phyloP scores from a whole-genome alignment of 169 alveolate species.

The Eimeria sp. region DNA sequence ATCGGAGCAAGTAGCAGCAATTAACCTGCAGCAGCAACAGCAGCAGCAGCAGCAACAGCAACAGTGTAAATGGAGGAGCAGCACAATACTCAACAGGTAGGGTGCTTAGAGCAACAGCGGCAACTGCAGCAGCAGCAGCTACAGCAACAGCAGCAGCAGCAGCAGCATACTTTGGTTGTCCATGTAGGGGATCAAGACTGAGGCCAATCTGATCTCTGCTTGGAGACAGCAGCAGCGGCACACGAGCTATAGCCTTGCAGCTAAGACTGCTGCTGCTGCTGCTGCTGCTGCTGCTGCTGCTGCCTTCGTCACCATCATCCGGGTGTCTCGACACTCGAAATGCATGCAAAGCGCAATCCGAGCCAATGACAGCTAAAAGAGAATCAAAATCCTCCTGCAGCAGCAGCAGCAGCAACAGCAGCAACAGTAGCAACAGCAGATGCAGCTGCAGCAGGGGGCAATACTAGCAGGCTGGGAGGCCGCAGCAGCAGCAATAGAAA shows the following conservation, averaged over 20 bases:
- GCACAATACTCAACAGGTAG: too few species aligned
- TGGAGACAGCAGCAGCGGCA: not conserved
- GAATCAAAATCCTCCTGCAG: not conserved
- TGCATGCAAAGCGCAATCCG: constrained; percentile 39
- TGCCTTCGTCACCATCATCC: not conserved
- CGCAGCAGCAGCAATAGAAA: too few species aligned
- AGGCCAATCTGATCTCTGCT: not conserved
- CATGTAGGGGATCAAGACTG: not conserved
- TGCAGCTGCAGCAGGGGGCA: too few species aligned
- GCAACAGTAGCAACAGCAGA: constrained; percentile 4
- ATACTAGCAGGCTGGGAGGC: too few species aligned
- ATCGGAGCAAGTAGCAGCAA: constrained; percentile 24
- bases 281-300: not conserved
- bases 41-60: constrained; percentile 18
- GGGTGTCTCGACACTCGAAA: constrained; percentile 7
- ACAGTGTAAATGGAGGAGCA: too few species aligned
- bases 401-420: constrained; percentile 32
- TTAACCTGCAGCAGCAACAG: constrained; percentile 12
- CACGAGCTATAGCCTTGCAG: not conserved
- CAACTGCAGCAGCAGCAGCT: not conserved
- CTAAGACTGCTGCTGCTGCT: constrained; percentile 12
- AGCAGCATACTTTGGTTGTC: not conserved
- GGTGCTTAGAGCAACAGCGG: not conserved
- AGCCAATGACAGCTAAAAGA: constrained; percentile 18
- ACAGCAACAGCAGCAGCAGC: constrained; percentile 26